Evolutionary conservation across 371 early-diverging fungal genomes (phyloP).

Genomic region (Apophysomyces variabilis): DNA sequence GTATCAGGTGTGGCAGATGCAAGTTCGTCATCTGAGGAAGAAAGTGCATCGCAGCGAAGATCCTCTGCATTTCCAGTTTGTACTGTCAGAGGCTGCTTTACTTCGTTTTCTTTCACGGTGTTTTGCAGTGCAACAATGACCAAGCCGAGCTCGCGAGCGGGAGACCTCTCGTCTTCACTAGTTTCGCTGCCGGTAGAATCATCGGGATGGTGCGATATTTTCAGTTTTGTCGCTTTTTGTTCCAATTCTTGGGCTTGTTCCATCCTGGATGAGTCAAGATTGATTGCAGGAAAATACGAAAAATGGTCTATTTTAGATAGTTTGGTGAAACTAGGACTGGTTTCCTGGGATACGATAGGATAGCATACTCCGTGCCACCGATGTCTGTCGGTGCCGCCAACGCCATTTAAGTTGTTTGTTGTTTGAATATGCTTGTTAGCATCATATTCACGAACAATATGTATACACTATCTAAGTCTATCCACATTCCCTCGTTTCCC

Average conservation of each 20-base stretch:
- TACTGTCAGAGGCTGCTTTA: background rate
- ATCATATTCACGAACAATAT: no score
- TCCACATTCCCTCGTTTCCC: no score
- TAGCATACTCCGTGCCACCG: background rate
- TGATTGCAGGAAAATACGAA: background rate
- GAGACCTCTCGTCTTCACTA: slow-evolving; percentile 16
- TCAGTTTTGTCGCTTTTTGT: background rate
- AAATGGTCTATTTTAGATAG: background rate
- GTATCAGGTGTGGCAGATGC: slow-evolving; percentile 6
- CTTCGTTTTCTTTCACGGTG: slow-evolving; percentile 14
- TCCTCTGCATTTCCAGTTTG: slow-evolving; percentile 25
- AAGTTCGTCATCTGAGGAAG: slow-evolving; percentile 7
- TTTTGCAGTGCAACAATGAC: slow-evolving; percentile 27
- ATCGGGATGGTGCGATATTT: slow-evolving; percentile 14
- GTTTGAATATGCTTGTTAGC: no score
- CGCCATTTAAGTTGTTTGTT: no score
- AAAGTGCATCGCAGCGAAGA: background rate
- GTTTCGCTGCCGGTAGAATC: slow-evolving; percentile 23
- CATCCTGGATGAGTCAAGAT: background rate
- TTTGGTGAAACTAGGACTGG: background rate
- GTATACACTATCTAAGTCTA: no score
- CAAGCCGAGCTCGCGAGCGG: slow-evolving; percentile 25
- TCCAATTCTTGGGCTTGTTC: background rate
- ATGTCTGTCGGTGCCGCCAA: background rate
- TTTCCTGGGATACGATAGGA: background rate